Evolutionary conservation across 441 rosid genomes (phyloP), one percentile per base, ranked within the genome.

Genomic region (Adansonia grandidieri): DNA sequence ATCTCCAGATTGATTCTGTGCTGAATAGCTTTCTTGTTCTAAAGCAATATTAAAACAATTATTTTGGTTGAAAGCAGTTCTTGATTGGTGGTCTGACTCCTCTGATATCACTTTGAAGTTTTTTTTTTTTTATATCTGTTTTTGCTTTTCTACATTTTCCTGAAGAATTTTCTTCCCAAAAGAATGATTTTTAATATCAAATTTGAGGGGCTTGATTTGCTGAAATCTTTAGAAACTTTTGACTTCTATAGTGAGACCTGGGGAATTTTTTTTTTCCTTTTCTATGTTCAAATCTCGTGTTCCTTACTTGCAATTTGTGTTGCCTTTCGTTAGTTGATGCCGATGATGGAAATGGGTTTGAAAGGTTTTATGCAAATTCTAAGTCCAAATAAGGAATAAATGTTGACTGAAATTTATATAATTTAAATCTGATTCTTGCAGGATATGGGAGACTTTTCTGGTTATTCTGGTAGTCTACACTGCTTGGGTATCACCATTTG

Each of bases 401-500:
- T 8, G n/a, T 54, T 64, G 65, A 10, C 56, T 20, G 32, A 72
- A 42, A 60, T 5, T 71, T 10, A 73, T 22, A 15, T 51, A 28
- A 7, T n/a, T 68, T 28, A 28, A n/a, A 11, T 56, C 45, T 64
- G 65, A 66, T 66, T 73, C 10, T 65, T 73, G 86, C 92, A 92
- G 94, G 85, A 22, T 77, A 9, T 92, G 97, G 97, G 88, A 92
- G 83, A 87, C 87, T 2, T 82, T 81, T 81, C 90, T 92, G 4
- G 88, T 89, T 28, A 40, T 86, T 83, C 84, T 92, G 76, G 94
- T 89, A 37, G 58, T 84, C 28, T 92, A 92, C 57, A 90, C 96
- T 6, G 93, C 96, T 70, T 92, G 96, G 96, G 92, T 83, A 8
- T 88, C 93, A 3, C 96, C 96, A 2, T 92, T 90, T 24, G 93